Base-by-base conservation (phyloP, 345 rosid genomes). In the Brassica rapa region DNA sequence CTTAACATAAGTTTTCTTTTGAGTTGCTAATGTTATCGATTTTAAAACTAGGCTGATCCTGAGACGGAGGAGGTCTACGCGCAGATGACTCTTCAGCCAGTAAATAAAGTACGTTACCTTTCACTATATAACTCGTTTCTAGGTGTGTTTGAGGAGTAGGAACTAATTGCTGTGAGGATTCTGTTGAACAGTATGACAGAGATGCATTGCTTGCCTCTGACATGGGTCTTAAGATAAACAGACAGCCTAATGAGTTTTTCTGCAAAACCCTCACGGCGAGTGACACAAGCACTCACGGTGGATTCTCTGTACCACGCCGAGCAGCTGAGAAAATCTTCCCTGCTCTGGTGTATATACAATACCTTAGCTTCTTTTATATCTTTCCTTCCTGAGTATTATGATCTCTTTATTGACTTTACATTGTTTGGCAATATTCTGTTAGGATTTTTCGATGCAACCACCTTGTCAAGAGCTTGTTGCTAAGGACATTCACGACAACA, bases 201-300 rank as follows among this genome's bases (percentile, higher is more conserved):
- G 98, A 96, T 71, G 96, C 92, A 1, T 68, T 96, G 75, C 74
- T 96, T 82, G 89, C 91, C 72, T 96, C 99, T 8, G 99, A 96
- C 84, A 86, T 91, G 77, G 85, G 92, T n/a, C 88, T 93, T 53
- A 90, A 86, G 86, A 62, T 88, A 32, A 84, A 84, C 76, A 90
- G 86, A 74, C 91, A 88, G 15, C 97, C 85, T 77, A 83, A 92
- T 5, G 99, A 95, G 16, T 93, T 93, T 73, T 95, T 95, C 86
- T 95, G 97, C 74, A 95, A 95, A 87, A 93, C 94, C 27, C 80
- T 95, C 79, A 95, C 99, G 23, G 97, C 98, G 25, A 95, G 99
- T 82, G 99, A 95, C 76, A 95, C 98, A 1, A 95, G 98, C 85
- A 93, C 99, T 72, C 98, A 95, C 80, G 99, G 99, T 78, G 98